phyloP scores from a whole-genome alignment of 805 yeast species.

The Wickerhamomyces canadensis region DNA sequence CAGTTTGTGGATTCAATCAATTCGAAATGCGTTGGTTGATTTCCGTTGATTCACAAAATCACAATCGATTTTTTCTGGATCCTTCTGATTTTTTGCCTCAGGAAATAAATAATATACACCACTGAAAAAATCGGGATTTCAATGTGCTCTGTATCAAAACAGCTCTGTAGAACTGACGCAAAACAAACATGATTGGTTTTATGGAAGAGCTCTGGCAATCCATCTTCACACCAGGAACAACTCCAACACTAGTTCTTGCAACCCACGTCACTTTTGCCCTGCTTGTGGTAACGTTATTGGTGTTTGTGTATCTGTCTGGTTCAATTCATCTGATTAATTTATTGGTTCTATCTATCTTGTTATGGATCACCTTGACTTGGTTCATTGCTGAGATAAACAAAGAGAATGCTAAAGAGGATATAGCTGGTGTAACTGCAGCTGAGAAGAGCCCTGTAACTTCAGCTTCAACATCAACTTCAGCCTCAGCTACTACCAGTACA shows the following conservation, averaged over 20 bases:
- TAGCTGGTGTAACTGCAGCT: conserved; percentile 19
- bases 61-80: too few relatives aligned
- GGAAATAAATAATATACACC: too few relatives aligned
- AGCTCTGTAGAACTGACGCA: too few relatives aligned
- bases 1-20: too few relatives aligned
- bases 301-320: conserved; percentile 54
- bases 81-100: too few relatives aligned
- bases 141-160: too few relatives aligned
- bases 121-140: too few relatives aligned
- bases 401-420: conserved; percentile 27
- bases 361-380: conserved; percentile 87
- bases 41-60: too few relatives aligned
- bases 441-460: neutral
- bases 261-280: conserved; percentile 79
- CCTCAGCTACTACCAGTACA: neutral
- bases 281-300: conserved; percentile 49
- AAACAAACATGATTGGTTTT: conserved; percentile 34
- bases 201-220: conserved; percentile 80
- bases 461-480: neutral
- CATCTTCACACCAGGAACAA: conserved; percentile 86
- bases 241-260: conserved; percentile 84
- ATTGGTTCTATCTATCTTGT: conserved; percentile 48
- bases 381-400: conserved; percentile 65
- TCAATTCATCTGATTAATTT: conserved; percentile 62
- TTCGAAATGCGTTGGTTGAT: too few relatives aligned